Conservation (phyloP, 192 early-diverging fungal species). For the Endogone sp. region DNA sequence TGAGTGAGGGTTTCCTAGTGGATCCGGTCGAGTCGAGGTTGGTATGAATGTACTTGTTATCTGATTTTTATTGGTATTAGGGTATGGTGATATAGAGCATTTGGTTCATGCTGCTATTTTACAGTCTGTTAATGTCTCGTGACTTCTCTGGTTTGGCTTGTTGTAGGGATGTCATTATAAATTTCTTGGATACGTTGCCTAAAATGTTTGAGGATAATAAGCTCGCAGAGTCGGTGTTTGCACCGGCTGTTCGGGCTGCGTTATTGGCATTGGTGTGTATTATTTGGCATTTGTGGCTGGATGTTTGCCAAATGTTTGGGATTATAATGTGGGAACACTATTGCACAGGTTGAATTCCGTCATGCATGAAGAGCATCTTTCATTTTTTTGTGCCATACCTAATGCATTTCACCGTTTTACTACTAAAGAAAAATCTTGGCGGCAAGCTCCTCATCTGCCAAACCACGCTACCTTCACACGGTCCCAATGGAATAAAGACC, state of each 20-base stretch:
- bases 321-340: no score
- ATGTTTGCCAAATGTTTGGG: no score
- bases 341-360: no score
- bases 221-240: constrained; percentile 70
- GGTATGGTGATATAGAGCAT: constrained; percentile 2
- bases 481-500: constrained; percentile 82
- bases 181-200: constrained; percentile 78
- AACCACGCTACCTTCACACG: constrained; percentile 78
- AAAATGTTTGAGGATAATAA: constrained; percentile 78
- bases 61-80: constrained; percentile 2
- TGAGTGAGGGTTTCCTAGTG: constrained; percentile 88
- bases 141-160: not conserved
- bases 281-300: no score
- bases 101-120: not conserved
- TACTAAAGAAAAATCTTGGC: constrained; percentile 58
- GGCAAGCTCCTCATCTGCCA: constrained; percentile 92
- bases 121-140: not conserved
- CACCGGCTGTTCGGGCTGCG: constrained; percentile 75
- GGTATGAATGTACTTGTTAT: not conserved
- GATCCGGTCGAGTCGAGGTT: constrained; percentile 77
- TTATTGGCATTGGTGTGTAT: constrained; percentile 66
- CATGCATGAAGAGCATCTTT: no score
- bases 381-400: not conserved
- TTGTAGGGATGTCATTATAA: constrained; percentile 67
- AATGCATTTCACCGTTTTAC: constrained; percentile 13